A percentile compares a stretch with the other conserved stretches of the same genome.
Conservation (phyloP, 2,329 filamentous ascomycete species). For the Claviceps pazoutovae region DNA sequence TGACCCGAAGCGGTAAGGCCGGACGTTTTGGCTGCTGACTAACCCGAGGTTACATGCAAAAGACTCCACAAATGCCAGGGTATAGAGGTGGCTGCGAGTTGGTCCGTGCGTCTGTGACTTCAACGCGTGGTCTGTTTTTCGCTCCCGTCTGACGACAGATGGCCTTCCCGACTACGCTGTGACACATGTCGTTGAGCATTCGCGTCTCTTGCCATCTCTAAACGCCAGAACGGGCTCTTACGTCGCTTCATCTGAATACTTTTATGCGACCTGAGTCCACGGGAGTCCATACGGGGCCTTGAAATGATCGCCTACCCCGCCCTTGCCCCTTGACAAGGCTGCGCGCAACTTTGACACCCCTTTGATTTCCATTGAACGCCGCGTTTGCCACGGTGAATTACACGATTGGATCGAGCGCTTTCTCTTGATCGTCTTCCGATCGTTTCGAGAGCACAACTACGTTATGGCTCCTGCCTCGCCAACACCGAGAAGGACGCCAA, state of each 20-base stretch:
- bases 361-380: not conserved
- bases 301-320: conserved; percentile 12
- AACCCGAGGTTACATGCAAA: not conserved
- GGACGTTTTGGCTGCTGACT: conserved; percentile 6
- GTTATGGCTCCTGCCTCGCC: conserved; percentile 21
- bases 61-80: not conserved
- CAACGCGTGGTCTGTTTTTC: conserved; percentile 29
- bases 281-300: conserved; percentile 8
- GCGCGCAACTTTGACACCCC: conserved; percentile 13
- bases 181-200: conserved; percentile 13
- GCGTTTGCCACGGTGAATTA: not conserved
- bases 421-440: not conserved
- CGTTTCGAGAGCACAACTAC: not conserved
- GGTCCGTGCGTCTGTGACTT: conserved; percentile 17
- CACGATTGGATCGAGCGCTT: not conserved
- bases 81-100: not conserved
- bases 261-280: conserved; percentile 10
- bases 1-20: conserved; percentile 1
- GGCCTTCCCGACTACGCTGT: conserved; percentile 20
- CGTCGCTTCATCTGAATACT: conserved; percentile 9
- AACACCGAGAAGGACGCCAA: conserved; percentile 27
- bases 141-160: conserved; percentile 11
- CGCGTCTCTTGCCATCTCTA: conserved; percentile 13
- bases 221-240: conserved; percentile 11
- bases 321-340: conserved; percentile 17